phyloP scores from a whole-genome alignment of 2,329 filamentous ascomycete species.

The Geosmithia putterillii region DNA sequence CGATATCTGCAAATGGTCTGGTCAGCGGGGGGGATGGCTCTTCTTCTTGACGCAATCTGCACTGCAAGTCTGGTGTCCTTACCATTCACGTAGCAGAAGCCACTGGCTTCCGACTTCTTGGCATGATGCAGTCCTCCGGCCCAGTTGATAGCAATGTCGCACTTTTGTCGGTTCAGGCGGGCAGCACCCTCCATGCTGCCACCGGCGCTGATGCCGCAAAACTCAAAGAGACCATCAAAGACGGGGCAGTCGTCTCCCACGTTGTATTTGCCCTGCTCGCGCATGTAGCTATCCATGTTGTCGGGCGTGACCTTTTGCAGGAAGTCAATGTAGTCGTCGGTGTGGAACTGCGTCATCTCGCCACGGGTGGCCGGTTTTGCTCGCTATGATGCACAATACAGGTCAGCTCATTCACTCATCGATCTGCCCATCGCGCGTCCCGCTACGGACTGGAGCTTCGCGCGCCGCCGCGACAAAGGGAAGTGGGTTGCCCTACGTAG shows the following conservation, averaged over 20 bases:
- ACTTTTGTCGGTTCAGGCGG: constrained; percentile 79
- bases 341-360: constrained; percentile 91
- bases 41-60: neutral
- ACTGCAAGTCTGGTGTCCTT: no score
- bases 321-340: constrained; percentile 91
- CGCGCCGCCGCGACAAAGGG: neutral
- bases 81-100: constrained; percentile 98
- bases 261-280: constrained; percentile 88
- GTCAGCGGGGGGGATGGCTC: neutral
- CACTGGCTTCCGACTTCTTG: constrained; percentile 90
- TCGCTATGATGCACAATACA: constrained; percentile 33
- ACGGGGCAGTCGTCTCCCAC: constrained; percentile 95
- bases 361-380: constrained; percentile 78
- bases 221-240: constrained; percentile 95
- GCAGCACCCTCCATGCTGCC: constrained; percentile 89
- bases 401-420: neutral
- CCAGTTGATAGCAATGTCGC: constrained; percentile 97
- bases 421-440: neutral
- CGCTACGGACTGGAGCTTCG: neutral
- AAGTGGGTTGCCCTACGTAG: constrained; percentile 55
- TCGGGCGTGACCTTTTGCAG: constrained; percentile 91
- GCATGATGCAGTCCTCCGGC: constrained; percentile 94
- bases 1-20: constrained; percentile 56
- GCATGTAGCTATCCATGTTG: constrained; percentile 89
- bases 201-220: constrained; percentile 88